Base-by-base conservation (phyloP, 148 eudicot genomes). In the Rhododendron simsii region DNA sequence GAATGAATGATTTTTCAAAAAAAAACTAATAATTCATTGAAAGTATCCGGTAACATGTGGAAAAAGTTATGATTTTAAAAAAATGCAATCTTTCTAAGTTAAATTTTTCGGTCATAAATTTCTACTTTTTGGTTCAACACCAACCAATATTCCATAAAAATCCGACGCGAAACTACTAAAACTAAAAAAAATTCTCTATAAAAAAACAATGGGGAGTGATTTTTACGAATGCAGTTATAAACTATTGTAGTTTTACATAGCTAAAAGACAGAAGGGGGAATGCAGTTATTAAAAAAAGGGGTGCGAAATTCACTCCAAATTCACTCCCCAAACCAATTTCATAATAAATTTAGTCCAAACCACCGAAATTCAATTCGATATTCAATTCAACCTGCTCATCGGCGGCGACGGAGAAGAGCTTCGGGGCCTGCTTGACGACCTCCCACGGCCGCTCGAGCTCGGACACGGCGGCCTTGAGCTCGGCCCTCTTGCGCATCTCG, bases 381-480 rank as follows among this genome's bases (percentile, higher is more conserved):
- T 6, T 59, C 30, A 13, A 30, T 30, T 5, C 41, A 33, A 71
- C 76, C 76, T 96, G 98, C 80, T 96, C 98, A 85, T 96, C 98
- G 14, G 98, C 96, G 0, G 84, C 81, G 2, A 91, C 95, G 10
- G 98, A 93, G 85, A 96, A 96, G 55, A 96, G 83, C 28, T 89
- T 91, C 0, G 95, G 94, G 0, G 90, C 90, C 21, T 83, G 89
- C 30, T 90, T 88, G 15, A 92, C 93, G 5, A 91, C 89, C 78
- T 96, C 98, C 98, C 98, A 96, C 0, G 98, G 98, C 61, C 96
- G 91, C 84, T 96, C 98, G 18, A 96, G 98, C 53, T 93, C 93
- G 0, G 98, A 87, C 2, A 96, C 93, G 2, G 98, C 98, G 6
- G 98, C 98, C 80, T 88, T 96, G 6, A 96, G 92, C 91, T 96